phyloP scores from a whole-genome alignment of 108 stramenopile genomes.

The Cyclostephanos tholiformis region DNA sequence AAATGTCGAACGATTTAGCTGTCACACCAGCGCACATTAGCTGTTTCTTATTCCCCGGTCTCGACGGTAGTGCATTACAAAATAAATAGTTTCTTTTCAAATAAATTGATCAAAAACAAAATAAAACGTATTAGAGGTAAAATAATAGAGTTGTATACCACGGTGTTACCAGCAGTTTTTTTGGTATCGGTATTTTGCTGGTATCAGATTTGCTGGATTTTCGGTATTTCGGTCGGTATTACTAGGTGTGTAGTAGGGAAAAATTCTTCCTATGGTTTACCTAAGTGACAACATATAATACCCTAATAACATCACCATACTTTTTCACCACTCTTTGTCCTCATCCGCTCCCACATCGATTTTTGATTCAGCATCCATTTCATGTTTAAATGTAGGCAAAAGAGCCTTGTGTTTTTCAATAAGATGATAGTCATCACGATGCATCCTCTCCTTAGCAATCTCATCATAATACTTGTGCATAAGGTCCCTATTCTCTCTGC shows the following conservation, averaged over 20 bases:
- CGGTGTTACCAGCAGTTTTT: conserved; percentile 3
- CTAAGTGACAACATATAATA: conserved; percentile 15
- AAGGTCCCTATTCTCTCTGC: neutral
- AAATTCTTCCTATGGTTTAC: no score
- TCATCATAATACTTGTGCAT: conserved; percentile 5
- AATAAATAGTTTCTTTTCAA: no score
- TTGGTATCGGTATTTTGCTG: neutral
- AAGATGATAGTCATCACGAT: neutral
- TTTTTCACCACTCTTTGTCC: conserved; percentile 5
- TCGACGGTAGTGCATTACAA: no score
- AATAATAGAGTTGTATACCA: conserved; percentile 1
- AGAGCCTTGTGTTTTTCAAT: neutral
- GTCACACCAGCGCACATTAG: no score
- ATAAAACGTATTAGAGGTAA: no score
- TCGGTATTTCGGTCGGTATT: conserved; percentile 1
- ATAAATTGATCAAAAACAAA: no score
- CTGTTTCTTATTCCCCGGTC: no score
- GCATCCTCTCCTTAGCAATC: neutral
- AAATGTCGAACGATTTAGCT: no score
- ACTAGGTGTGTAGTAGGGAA: no score
- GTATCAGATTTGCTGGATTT: conserved; percentile 3
- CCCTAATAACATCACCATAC: neutral
- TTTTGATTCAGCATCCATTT: conserved; percentile 16
- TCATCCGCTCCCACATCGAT: conserved; percentile 15
- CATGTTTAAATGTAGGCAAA: conserved; percentile 24